Conservation (phyloP, 345 rosid species). For the Brassica rapa region DNA sequence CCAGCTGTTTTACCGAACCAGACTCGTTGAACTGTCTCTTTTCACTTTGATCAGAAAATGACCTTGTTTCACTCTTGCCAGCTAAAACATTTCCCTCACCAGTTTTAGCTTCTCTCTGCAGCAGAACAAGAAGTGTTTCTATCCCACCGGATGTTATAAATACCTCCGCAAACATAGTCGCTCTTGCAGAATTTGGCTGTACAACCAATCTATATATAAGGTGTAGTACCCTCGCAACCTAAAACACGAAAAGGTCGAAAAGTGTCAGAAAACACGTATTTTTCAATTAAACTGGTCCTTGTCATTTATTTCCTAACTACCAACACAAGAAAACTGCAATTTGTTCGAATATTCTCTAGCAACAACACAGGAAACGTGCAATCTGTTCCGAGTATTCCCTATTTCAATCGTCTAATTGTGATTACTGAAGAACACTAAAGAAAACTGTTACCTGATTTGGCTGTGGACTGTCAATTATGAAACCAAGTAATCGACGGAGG, state of each 20-base stretch:
- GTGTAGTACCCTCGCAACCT: conserved; percentile 93
- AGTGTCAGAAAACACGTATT: conserved; percentile 19
- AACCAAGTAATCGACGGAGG: conserved; percentile 82
- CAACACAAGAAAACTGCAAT: conserved; percentile 25
- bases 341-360: conserved; percentile 19
- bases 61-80: conserved; percentile 41
- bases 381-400: conserved; percentile 41
- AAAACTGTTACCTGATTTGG: conserved; percentile 76
- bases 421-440: not conserved
- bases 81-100: conserved; percentile 59
- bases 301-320: conserved; percentile 11
- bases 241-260: conserved; percentile 34
- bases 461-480: conserved; percentile 95
- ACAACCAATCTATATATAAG: conserved; percentile 85
- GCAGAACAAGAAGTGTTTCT: conserved; percentile 94
- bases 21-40: conserved; percentile 36
- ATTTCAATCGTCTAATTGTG: conserved; percentile 56
- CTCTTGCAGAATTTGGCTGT: conserved; percentile 88
- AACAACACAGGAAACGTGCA: conserved; percentile 21
- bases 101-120: conserved; percentile 91
- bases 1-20: conserved; percentile 43
- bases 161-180: conserved; percentile 74
- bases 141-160: conserved; percentile 86
- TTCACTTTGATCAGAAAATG: conserved; percentile 48
- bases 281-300: conserved; percentile 8